Evolutionary conservation across 2,329 filamentous ascomycete genomes (phyloP).

Genomic region (Erysiphe pulchra): DNA sequence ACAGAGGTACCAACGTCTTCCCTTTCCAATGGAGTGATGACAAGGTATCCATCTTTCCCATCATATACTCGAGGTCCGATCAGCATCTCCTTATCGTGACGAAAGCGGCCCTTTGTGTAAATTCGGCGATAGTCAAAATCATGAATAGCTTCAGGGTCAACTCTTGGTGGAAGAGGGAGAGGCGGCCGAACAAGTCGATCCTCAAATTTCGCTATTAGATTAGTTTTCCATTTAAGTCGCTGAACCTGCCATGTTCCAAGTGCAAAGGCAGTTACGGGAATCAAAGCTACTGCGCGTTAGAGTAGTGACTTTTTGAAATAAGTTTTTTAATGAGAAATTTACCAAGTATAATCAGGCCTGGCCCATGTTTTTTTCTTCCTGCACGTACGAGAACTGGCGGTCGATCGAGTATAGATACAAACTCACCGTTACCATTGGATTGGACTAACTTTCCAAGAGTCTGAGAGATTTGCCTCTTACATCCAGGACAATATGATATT

Average conservation of each 20-base stretch:
- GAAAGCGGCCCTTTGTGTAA: slow-evolving; percentile 42
- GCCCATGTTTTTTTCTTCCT: slow-evolving; percentile 38
- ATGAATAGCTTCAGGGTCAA: slow-evolving; percentile 57
- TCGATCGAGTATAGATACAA: slow-evolving; percentile 67
- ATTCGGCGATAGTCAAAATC: slow-evolving; percentile 88
- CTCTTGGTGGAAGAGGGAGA: slow-evolving; percentile 55
- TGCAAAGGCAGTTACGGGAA: slow-evolving; percentile 71
- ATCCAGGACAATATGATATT: slow-evolving; percentile 6
- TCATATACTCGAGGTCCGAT: slow-evolving; percentile 76
- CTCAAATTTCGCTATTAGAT: slow-evolving; percentile 73
- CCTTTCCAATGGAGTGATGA: slow-evolving; percentile 74
- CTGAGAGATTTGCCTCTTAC: slow-evolving; percentile 8
- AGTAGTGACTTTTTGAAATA: not conserved
- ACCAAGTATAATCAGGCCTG: slow-evolving; percentile 58
- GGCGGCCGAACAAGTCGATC: slow-evolving; percentile 72
- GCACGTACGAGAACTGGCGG: slow-evolving; percentile 60
- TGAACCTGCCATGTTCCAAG: slow-evolving; percentile 92
- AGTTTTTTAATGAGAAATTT: slow-evolving; percentile 2
- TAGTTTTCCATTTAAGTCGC: slow-evolving; percentile 79
- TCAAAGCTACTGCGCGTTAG: slow-evolving; percentile 21
- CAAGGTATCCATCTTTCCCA: slow-evolving; percentile 71
- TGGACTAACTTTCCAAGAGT: slow-evolving; percentile 4
- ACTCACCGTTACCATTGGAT: slow-evolving; percentile 46
- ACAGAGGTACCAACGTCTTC: slow-evolving; percentile 39
- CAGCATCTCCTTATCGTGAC: slow-evolving; percentile 90